These are phyloP conservation scores for Pichia pseudocactophila DNA, from an alignment of 805 yeast species.

Conservation along the genomic window DNA sequence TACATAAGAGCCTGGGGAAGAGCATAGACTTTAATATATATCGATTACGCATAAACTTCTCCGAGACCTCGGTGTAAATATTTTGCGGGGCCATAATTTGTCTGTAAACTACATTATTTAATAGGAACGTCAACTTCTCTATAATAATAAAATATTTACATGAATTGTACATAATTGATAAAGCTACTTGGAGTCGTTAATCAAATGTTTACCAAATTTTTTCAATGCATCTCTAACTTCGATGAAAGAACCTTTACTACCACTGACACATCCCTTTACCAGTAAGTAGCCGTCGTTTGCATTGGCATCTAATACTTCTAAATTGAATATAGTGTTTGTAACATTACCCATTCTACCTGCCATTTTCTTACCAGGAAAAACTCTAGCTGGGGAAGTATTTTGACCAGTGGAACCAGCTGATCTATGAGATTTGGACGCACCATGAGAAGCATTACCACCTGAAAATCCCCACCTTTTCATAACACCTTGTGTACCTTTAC, in stretches of 20 bases:
- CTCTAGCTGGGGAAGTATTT: constrained; percentile 92
- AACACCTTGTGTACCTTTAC: constrained; percentile 97
- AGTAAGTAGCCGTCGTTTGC: constrained; percentile 73
- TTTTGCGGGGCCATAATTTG: constrained; percentile 1
- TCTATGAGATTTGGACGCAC: constrained; percentile 89
- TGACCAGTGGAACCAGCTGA: constrained; percentile 97
- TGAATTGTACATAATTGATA: background rate
- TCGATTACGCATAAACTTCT: too few relatives aligned
- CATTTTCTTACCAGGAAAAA: constrained; percentile 95
- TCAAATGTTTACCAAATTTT: constrained; percentile 24
- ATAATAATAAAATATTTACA: background rate
- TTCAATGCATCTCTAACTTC: constrained; percentile 74
- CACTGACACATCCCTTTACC: constrained; percentile 86
- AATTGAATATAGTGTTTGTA: constrained; percentile 64
- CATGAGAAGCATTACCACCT: constrained; percentile 91
- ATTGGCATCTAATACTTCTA: constrained; percentile 69
- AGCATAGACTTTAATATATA: too few relatives aligned
- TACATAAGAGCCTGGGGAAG: too few relatives aligned
- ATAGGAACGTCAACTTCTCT: too few relatives aligned
- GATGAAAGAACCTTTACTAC: constrained; percentile 70
- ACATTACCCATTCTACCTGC: constrained; percentile 93
- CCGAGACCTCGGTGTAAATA: too few relatives aligned
- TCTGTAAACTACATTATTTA: too few relatives aligned
- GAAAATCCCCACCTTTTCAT: constrained; percentile 89
- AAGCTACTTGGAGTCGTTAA: constrained; percentile 3